Percentiles rank a stretch among this genome's conserved stretches.
phyloP scores from a whole-genome alignment of 805 yeast species.

The Wickerhamiella parazyma region DNA sequence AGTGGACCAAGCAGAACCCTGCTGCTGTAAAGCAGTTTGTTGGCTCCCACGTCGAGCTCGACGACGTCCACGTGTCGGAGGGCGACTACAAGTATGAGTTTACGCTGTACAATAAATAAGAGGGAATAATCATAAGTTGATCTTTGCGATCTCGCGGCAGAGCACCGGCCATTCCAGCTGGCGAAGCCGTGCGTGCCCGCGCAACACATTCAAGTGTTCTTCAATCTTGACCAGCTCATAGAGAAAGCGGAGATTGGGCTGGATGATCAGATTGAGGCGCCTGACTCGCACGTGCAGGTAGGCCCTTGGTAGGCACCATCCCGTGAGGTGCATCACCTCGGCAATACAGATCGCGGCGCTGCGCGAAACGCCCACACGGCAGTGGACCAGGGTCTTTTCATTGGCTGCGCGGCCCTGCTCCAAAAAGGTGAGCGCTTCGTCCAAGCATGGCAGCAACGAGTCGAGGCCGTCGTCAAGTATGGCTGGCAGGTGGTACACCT shows the following conservation, averaged over 20 bases:
- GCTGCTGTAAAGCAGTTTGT: slow-evolving; percentile 30
- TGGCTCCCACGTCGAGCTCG: slow-evolving; percentile 24
- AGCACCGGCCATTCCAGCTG: slow-evolving; percentile 81
- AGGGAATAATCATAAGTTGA: slow-evolving; percentile 45
- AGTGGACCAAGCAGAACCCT: slow-evolving; percentile 25
- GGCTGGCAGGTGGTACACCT: slow-evolving; percentile 51
- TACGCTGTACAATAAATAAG: slow-evolving; percentile 38
- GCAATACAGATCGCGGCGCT: slow-evolving; percentile 95
- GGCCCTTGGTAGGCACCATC: slow-evolving; percentile 58
- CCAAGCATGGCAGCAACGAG: slow-evolving; percentile 47
- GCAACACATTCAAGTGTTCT: slow-evolving; percentile 25
- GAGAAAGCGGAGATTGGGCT: slow-evolving; percentile 84
- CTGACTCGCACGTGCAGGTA: slow-evolving; percentile 82
- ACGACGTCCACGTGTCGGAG: slow-evolving; percentile 24
- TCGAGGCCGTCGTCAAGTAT: slow-evolving; percentile 89
- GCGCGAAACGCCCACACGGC: slow-evolving; percentile 90
- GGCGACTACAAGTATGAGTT: slow-evolving; percentile 44
- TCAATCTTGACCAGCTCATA: slow-evolving; percentile 74
- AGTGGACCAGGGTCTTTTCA: slow-evolving; percentile 59
- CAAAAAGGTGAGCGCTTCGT: slow-evolving; percentile 51
- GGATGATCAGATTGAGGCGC: slow-evolving; percentile 81
- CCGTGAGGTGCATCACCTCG: slow-evolving; percentile 71
- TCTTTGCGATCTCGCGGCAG: slow-evolving; percentile 62
- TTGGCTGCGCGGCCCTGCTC: slow-evolving; percentile 28
- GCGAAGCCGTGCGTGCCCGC: slow-evolving; percentile 27